phyloP scores from a whole-genome alignment of 345 rosid genomes.

The Lenwebbia sp. region DNA sequence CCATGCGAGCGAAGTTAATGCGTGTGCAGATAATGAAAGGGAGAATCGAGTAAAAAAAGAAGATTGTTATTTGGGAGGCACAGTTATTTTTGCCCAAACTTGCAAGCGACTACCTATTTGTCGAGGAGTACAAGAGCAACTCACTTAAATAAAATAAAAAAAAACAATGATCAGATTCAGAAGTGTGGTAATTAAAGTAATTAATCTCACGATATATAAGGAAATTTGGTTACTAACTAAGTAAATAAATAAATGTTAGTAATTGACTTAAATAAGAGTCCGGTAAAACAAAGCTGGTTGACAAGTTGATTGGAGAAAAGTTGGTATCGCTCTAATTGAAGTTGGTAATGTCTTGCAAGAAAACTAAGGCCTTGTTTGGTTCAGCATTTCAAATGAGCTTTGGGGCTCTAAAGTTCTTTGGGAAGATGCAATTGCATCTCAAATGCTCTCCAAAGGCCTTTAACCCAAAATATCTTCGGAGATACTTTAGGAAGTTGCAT shows the following conservation, averaged over 20 bases:
- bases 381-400: too few relatives aligned
- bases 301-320: neutral
- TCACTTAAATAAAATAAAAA: neutral
- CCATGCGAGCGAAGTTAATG: neutral
- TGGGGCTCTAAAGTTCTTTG: too few relatives aligned
- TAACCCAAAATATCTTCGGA: too few relatives aligned
- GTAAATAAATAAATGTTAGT: neutral
- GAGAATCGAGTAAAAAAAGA: neutral
- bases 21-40: neutral
- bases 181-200: neutral
- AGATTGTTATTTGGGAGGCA: neutral
- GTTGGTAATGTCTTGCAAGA: neutral
- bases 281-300: too few relatives aligned
- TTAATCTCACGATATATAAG: neutral
- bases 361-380: too few relatives aligned
- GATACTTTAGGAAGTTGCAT: too few relatives aligned
- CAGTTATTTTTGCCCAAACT: neutral
- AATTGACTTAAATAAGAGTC: neutral
- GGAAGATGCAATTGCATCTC: too few relatives aligned
- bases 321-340: neutral
- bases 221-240: neutral
- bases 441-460: too few relatives aligned
- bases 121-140: neutral
- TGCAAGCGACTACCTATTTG: neutral
- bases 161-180: neutral